A percentile compares a stretch with the other conserved stretches of the same genome.
Conservation (phyloP, 805 yeast genomes). For the Vanderwaltozyma tropicalis region DNA sequence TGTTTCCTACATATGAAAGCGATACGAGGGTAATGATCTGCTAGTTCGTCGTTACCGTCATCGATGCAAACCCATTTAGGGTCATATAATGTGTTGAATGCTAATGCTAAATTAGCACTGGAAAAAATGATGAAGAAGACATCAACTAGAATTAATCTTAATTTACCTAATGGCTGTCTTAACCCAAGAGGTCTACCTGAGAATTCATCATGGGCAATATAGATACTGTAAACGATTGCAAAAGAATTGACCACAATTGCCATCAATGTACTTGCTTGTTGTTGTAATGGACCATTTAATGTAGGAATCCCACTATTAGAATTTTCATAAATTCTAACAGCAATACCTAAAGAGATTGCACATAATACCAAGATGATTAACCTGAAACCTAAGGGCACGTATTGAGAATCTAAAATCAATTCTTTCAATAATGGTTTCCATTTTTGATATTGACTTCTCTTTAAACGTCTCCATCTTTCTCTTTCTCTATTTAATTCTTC, state of each 20-base stretch:
- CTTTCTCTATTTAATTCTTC: constrained; percentile 21
- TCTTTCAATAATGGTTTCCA: constrained; percentile 53
- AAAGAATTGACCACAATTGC: constrained; percentile 75
- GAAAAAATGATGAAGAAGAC: constrained; percentile 79
- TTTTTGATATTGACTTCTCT: constrained; percentile 46
- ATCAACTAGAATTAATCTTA: constrained; percentile 73
- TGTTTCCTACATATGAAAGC: constrained; percentile 65
- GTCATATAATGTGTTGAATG: constrained; percentile 77
- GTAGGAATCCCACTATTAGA: constrained; percentile 18
- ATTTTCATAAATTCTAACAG: constrained; percentile 44
- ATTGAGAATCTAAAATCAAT: constrained; percentile 62
- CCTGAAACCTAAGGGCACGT: constrained; percentile 70
- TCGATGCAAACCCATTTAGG: constrained; percentile 65
- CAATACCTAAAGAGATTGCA: constrained; percentile 60
- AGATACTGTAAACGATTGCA: constrained; percentile 66
- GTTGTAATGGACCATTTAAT: constrained; percentile 34
- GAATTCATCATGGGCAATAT: constrained; percentile 85
- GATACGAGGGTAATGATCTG: constrained; percentile 26
- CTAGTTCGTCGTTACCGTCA: constrained; percentile 9
- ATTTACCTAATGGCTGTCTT: constrained; percentile 73
- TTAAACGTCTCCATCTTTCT: constrained; percentile 24
- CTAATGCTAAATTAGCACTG: constrained; percentile 75
- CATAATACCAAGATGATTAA: constrained; percentile 48
- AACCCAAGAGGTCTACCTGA: constrained; percentile 86
- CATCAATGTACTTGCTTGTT: constrained; percentile 87